Evolutionary conservation across 2,329 filamentous ascomycete genomes (phyloP), one percentile per base, ranked within the genome.

Genomic region (Fusarium nanum): DNA sequence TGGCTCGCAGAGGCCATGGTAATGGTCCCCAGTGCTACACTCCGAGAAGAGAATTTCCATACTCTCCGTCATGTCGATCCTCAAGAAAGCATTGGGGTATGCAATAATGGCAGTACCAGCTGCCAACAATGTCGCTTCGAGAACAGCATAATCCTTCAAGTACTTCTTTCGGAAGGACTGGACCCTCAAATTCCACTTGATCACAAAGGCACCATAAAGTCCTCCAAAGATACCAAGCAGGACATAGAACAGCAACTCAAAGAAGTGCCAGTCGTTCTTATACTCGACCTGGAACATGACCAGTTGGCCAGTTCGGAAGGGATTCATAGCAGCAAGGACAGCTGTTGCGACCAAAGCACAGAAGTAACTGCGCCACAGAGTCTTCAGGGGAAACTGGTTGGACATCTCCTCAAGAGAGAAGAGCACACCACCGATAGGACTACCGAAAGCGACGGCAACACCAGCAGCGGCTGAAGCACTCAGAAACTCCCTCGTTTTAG

Each of bases 261-360:
- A 99, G 76, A 97, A 97, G 82, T 99, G 96, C 96, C 96, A 99
- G 42, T 92, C 91, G 42, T 95, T 91, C 79, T 98, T 95, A 77
- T 99, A 99, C 75, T 90, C 89, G 76, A 99, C 95, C 76, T 97
- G 94, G 81, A 99, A 99, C 95, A 99, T 98, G 88, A 99, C 96
- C 44, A 99, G 87, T 78, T 99, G 96, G 22, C 96, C 96, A 0
- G 96, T 98, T 55, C 96, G 86, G 81, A 99, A 99, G 23, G 96
- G 96, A 74, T 99, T 99, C 93, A 99, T 97, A 62, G 93, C 93
- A 27, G 96, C 92, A 41, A 99, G 83, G 18, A 97, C 93, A 52
- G 94, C 93, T 2, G 96, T 98, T 7, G 94, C 96, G 7, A 99
- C 95, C 70, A 99, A 83, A 30, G 96, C 96, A 80, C 96, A 99